Conservation (phyloP, 2,329 filamentous ascomycete species). For the Pseudogymnoascus sp. region DNA sequence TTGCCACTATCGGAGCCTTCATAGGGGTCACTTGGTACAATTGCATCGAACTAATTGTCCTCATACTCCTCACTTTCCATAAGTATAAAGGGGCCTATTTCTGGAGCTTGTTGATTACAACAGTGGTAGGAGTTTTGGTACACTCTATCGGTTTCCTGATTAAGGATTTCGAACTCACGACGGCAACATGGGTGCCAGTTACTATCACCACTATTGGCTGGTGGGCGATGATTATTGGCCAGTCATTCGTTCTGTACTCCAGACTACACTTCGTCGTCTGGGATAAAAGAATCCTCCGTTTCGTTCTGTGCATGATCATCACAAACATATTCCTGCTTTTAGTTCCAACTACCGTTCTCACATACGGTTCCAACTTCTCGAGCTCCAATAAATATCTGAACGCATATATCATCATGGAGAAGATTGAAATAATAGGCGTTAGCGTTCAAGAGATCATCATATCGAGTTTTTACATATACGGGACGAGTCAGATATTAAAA, state of each 20-base stretch:
- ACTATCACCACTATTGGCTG: constrained; percentile 34
- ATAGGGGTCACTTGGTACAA: constrained; percentile 31
- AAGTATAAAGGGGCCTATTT: constrained; percentile 32
- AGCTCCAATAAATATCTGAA: constrained; percentile 25
- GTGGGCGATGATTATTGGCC: constrained; percentile 49
- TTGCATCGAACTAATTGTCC: constrained; percentile 30
- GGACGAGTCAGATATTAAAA: constrained; percentile 29
- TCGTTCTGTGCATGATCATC: constrained; percentile 45
- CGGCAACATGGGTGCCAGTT: constrained; percentile 41
- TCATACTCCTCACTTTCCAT: constrained; percentile 33
- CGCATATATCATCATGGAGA: constrained; percentile 33
- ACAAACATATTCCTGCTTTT: constrained; percentile 42
- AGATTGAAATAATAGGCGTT: constrained; percentile 38
- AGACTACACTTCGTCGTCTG: constrained; percentile 46
- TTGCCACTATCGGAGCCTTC: constrained; percentile 21
- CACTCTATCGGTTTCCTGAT: constrained; percentile 40
- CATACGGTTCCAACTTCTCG: constrained; percentile 31
- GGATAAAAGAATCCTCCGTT: constrained; percentile 37
- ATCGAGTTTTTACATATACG: constrained; percentile 45
- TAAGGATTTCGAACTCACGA: constrained; percentile 31
- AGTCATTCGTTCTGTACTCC: constrained; percentile 48
- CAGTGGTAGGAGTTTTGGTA: constrained; percentile 28
- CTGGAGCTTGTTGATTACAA: constrained; percentile 32
- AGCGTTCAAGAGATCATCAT: constrained; percentile 39
- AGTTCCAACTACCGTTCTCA: constrained; percentile 42